Percentiles rank a stretch among this genome's conserved stretches.
Evolutionary conservation across 2,329 filamentous ascomycete genomes (phyloP).

Genomic region (Zopfia rhizophila): DNA sequence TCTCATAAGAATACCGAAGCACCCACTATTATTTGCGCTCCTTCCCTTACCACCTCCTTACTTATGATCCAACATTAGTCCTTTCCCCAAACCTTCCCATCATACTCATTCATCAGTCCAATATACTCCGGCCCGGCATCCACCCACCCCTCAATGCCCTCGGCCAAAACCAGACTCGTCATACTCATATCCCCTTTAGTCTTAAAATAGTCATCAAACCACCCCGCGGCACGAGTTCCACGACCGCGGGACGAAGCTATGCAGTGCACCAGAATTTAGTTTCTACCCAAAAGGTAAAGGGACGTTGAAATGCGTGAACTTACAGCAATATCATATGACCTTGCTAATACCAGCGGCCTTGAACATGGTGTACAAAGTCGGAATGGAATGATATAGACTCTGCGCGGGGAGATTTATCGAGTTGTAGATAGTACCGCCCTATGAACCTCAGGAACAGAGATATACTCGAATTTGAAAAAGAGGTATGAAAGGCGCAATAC

Average conservation of each 20-base stretch:
- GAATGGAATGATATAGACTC: conserved; percentile 63
- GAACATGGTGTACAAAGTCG: conserved; percentile 61
- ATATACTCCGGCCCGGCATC: conserved; percentile 60
- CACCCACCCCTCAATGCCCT: conserved; percentile 67
- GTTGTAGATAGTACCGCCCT: conserved; percentile 70
- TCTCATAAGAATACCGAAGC: too few relatives aligned
- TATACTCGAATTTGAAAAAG: conserved; percentile 5
- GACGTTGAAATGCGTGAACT: conserved; percentile 41
- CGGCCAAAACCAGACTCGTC: conserved; percentile 61
- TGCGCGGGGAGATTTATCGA: conserved; percentile 70
- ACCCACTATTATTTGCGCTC: too few relatives aligned
- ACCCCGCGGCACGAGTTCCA: conserved; percentile 64
- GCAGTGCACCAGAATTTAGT: too few relatives aligned
- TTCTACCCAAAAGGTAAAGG: too few relatives aligned
- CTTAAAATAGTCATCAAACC: conserved; percentile 65
- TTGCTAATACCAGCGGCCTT: conserved; percentile 60
- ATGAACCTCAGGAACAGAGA: conserved; percentile 13
- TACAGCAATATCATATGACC: conserved; percentile 68
- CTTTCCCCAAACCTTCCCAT: too few relatives aligned
- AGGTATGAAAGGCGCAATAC: conserved; percentile 38
- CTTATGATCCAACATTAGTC: too few relatives aligned
- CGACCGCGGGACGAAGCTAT: conserved; percentile 66
- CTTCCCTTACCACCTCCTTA: too few relatives aligned
- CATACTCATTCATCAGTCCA: conserved; percentile 61
- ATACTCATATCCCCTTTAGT: conserved; percentile 54